phyloP scores from a whole-genome alignment of 345 rosid species.

The Pistacia vera region DNA sequence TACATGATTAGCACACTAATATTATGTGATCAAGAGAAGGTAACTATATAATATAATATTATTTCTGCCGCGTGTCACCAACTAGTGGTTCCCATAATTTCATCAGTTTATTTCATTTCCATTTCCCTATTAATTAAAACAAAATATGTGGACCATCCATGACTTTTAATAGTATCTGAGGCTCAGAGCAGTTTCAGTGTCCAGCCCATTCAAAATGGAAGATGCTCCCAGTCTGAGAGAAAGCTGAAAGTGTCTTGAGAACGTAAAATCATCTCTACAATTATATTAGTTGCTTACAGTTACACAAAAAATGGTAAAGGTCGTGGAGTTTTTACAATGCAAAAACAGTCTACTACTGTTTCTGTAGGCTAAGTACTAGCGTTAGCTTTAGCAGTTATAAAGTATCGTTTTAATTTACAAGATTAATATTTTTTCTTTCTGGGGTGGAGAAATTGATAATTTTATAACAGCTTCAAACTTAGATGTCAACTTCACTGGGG shows the following conservation, averaged over 20 bases:
- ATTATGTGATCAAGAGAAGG: too few relatives aligned
- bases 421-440: too few relatives aligned
- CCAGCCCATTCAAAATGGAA: neutral
- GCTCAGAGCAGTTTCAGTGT: neutral
- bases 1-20: neutral
- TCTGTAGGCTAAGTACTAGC: neutral
- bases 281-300: neutral
- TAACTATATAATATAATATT: too few relatives aligned
- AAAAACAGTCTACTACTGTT: too few relatives aligned
- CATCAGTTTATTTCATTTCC: neutral
- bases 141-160: too few relatives aligned
- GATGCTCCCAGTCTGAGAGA: neutral
- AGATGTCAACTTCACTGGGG: neutral
- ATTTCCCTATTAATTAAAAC: too few relatives aligned
- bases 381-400: neutral
- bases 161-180: too few relatives aligned
- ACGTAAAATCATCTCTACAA: neutral
- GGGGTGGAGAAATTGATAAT: neutral
- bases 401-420: neutral
- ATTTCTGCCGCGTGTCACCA: conserved; percentile 19
- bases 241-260: neutral
- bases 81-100: neutral
- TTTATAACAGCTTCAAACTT: neutral
- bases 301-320: neutral
- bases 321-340: neutral